Percentiles rank a stretch among this genome's conserved stretches.
phyloP scores from a whole-genome alignment of 371 early-diverging fungal genomes.

The Cokeromyces recurvatus region DNA sequence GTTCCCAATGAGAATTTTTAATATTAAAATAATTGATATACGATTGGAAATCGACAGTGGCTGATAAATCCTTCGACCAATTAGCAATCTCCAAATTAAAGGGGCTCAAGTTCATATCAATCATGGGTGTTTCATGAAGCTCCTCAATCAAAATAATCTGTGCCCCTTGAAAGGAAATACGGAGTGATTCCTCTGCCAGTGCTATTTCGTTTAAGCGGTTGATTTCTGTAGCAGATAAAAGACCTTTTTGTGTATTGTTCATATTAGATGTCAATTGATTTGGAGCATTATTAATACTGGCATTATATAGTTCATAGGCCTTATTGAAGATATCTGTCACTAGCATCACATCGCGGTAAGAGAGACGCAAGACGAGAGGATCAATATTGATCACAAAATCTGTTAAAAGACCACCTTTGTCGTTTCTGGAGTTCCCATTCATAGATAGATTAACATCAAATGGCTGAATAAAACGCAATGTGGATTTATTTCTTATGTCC shows the following conservation, averaged over 20 bases:
- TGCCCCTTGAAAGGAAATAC: slow-evolving; percentile 66
- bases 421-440: slow-evolving; percentile 45
- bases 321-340: slow-evolving; percentile 81
- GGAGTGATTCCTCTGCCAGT: slow-evolving; percentile 35
- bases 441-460: slow-evolving; percentile 78
- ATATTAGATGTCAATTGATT: not conserved
- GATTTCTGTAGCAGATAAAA: not conserved
- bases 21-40: slow-evolving; percentile 91
- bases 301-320: slow-evolving; percentile 55
- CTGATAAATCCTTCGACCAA: slow-evolving; percentile 80
- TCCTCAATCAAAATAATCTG: slow-evolving; percentile 91
- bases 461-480: slow-evolving; percentile 83
- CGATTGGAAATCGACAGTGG: slow-evolving; percentile 66
- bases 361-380: slow-evolving; percentile 64
- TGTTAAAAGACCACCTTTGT: slow-evolving; percentile 15
- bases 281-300: slow-evolving; percentile 7
- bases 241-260: not conserved
- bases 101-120: slow-evolving; percentile 78
- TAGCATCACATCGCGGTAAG: slow-evolving; percentile 82
- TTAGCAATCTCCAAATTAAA: slow-evolving; percentile 77
- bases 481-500: slow-evolving; percentile 75
- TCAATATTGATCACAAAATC: slow-evolving; percentile 58
- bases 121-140: slow-evolving; percentile 84
- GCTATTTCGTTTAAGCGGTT: slow-evolving; percentile 7
- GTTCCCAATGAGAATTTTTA: slow-evolving; percentile 98